Evolutionary conservation across 768 basidiomycete genomes (phyloP), one percentile per base, ranked within the genome.

Genomic region (Tricholoma sp.): DNA sequence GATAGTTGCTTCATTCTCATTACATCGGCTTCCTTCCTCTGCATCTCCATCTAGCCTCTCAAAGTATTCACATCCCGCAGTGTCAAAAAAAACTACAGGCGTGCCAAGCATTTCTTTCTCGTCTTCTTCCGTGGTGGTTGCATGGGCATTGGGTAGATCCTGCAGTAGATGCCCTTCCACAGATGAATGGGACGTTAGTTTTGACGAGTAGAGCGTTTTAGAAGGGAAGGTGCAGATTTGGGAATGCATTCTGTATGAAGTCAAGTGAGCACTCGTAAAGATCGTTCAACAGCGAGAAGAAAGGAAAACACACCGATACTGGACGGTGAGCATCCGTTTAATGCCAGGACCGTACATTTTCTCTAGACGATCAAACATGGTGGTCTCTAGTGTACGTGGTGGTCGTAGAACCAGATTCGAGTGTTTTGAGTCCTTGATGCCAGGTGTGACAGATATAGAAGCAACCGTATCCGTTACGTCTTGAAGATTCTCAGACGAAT

Each of bases 1-100:
- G 9, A 97, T 82, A 10, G 80, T 84, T 0, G 87, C 94, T 65
- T 99, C 97, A 65, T 99, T 98, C 73, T 96, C 95, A 64, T 99
- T 99, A 63, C 84, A 88, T 60, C 87, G 81, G 61, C 92, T 95
- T 0, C 94, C 94, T 64, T 96, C 94, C 64, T 93, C 91, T n/a
- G 79, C 76, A 56, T 87, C 86, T 0, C 81, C 86, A 31, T 91
- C 89, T 0, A 84, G 67, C 14, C 91, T 76, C 67, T 98, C 97
- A 64, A 86, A 97, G 65, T 91, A 96, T 68, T 97, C 94, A 63
- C 91, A 94, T 0, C 94, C 94, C 3, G 91, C 84, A 0, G 94
- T 99, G 67, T 99, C 97, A 63, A 91, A 92, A 69, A 98, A 99
- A 2, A 95, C 84, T 2, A 98, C 82, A 0, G 93, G 91, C 0